A percentile compares a stretch with the other conserved stretches of the same genome.
Evolutionary conservation across 176 grass and related monocot species (phyloP).

Genomic region (Saccharum officinarum): DNA sequence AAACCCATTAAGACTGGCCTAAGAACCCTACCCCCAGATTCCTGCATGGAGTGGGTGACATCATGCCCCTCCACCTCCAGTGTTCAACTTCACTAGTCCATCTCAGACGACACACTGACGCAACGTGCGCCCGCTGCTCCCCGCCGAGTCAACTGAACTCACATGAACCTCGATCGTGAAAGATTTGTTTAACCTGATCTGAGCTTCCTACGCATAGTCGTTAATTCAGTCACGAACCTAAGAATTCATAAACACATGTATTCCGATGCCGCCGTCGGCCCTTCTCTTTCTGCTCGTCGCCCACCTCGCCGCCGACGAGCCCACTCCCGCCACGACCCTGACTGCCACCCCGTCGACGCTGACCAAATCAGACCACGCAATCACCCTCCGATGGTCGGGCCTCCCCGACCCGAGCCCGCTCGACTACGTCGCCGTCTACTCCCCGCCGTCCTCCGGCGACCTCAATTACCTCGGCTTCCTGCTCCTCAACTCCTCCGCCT

Average conservation of each 20-base stretch:
- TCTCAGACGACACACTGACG: too few species aligned
- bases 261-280: background rate
- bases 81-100: too few species aligned
- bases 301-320: constrained; percentile 38
- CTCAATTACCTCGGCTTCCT: constrained; percentile 80
- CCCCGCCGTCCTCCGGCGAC: constrained; percentile 69
- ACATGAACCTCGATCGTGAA: background rate
- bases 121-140: too few species aligned
- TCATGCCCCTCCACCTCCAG: background rate
- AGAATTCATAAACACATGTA: background rate
- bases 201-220: background rate
- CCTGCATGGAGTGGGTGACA: background rate
- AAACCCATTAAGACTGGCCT: too few species aligned
- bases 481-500: constrained; percentile 70
- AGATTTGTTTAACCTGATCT: background rate
- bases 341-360: constrained; percentile 39
- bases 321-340: constrained; percentile 43
- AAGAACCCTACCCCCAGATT: too few species aligned
- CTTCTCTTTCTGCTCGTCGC: background rate
- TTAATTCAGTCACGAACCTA: background rate
- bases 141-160: background rate
- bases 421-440: constrained; percentile 89
- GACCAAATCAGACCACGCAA: constrained; percentile 30
- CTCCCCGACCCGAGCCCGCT: constrained; percentile 65
- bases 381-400: constrained; percentile 52